Percentiles rank a stretch among this genome's conserved stretches.
phyloP scores from a whole-genome alignment of 495 filamentous ascomycete species.

The Podospora sp. region DNA sequence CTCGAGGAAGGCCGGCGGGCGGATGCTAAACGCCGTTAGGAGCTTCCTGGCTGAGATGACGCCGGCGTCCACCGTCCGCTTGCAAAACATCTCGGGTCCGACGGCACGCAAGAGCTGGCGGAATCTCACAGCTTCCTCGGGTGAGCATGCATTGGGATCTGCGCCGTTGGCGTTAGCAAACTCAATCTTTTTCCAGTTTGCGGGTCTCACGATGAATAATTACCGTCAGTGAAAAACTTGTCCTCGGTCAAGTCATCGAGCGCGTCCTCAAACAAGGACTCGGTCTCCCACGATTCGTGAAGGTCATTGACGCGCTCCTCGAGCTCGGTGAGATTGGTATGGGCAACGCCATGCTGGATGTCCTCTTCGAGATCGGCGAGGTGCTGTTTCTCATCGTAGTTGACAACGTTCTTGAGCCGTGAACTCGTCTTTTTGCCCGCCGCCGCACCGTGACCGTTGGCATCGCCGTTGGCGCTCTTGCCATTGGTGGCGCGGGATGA shows the following conservation, averaged over 20 bases:
- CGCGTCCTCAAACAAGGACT: slow-evolving; percentile 69
- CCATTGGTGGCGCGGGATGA: slow-evolving; percentile 19
- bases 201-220: slow-evolving; percentile 31
- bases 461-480: slow-evolving; percentile 15
- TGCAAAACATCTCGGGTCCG: slow-evolving; percentile 75
- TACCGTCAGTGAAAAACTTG: slow-evolving; percentile 59
- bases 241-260: slow-evolving; percentile 66
- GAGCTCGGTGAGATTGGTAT: slow-evolving; percentile 44
- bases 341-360: slow-evolving; percentile 36
- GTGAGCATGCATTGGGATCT: slow-evolving; percentile 65
- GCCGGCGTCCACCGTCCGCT: slow-evolving; percentile 68
- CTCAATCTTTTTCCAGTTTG: background rate
- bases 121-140: slow-evolving; percentile 69
- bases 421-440: slow-evolving; percentile 67
- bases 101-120: slow-evolving; percentile 71
- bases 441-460: slow-evolving; percentile 31
- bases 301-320: slow-evolving; percentile 65
- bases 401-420: slow-evolving; percentile 86
- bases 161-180: slow-evolving; percentile 1
- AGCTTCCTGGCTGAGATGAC: slow-evolving; percentile 78
- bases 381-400: slow-evolving; percentile 84
- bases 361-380: slow-evolving; percentile 69
- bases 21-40: slow-evolving; percentile 87
- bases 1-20: slow-evolving; percentile 75
- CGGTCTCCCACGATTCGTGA: slow-evolving; percentile 65